Conservation (phyloP, 1,284 basidiomycete species). For the Cutaneotrichosporon arboriforme region DNA sequence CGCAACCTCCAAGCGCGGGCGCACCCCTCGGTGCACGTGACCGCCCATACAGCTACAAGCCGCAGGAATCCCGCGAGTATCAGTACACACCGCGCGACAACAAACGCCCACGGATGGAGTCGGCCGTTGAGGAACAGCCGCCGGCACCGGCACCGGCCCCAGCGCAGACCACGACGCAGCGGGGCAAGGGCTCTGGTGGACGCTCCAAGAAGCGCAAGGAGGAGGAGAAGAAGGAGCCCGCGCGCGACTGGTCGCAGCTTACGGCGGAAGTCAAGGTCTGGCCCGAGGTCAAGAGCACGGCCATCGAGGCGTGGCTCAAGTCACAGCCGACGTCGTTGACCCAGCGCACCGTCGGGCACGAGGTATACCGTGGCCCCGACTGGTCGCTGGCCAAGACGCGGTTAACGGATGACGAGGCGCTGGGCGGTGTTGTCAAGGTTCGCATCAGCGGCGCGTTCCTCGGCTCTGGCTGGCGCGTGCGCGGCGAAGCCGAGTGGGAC, state of each 20-base stretch:
- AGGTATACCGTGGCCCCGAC: slow-evolving; percentile 28
- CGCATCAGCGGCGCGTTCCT: slow-evolving; percentile 34
- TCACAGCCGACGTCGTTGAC: slow-evolving; percentile 10
- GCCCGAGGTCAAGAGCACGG: slow-evolving; percentile 31
- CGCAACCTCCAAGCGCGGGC: slow-evolving; percentile 19
- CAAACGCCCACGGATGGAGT: slow-evolving; percentile 41
- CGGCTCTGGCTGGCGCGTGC: slow-evolving; percentile 35
- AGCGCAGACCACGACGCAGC: slow-evolving; percentile 3
- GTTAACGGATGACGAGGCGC: slow-evolving; percentile 11
- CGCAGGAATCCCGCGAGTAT: slow-evolving; percentile 23
- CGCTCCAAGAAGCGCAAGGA: slow-evolving; percentile 35
- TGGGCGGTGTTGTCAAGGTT: slow-evolving; percentile 33
- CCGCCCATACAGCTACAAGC: slow-evolving; percentile 33
- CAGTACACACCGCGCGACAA: slow-evolving; percentile 31
- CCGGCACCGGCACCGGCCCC: not conserved
- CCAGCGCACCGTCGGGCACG: slow-evolving; percentile 18
- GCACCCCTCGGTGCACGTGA: slow-evolving; percentile 23
- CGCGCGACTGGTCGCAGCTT: slow-evolving; percentile 27
- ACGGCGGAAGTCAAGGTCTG: slow-evolving; percentile 22
- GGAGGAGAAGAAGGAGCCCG: slow-evolving; percentile 26
- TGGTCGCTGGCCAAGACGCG: slow-evolving; percentile 29
- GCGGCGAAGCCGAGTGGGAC: slow-evolving; percentile 44
- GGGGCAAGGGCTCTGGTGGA: slow-evolving; percentile 16
- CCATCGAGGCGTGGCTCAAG: slow-evolving; percentile 33
- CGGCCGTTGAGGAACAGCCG: slow-evolving; percentile 35